These are phyloP conservation scores for Phytophthora fragariae DNA, from an alignment of 352 stramenopile genomes.

Conservation along the genomic window DNA sequence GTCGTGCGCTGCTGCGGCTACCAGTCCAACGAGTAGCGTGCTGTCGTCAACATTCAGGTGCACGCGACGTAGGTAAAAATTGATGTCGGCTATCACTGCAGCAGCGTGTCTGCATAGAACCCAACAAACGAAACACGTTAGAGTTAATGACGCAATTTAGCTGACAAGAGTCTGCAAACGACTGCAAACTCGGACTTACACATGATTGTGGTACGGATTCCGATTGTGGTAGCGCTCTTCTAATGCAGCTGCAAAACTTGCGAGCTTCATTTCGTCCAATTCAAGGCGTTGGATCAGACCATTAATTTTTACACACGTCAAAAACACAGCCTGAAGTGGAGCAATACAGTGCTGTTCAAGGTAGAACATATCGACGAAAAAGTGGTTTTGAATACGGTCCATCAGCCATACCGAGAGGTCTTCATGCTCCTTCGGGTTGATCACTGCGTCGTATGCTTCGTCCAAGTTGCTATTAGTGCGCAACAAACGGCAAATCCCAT, in stretches of 20 bases:
- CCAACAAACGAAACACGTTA: conserved; percentile 7
- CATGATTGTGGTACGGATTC: conserved; percentile 79
- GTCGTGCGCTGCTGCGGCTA: conserved; percentile 92
- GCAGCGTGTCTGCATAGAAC: conserved; percentile 54
- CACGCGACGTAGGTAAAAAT: conserved; percentile 70
- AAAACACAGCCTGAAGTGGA: conserved; percentile 59
- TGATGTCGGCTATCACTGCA: conserved; percentile 67
- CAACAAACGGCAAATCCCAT: conserved; percentile 32
- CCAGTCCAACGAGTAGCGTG: conserved; percentile 69
- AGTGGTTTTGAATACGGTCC: conserved; percentile 61
- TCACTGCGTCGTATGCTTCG: conserved; percentile 6
- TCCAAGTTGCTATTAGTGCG: conserved; percentile 16
- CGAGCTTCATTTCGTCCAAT: conserved; percentile 57
- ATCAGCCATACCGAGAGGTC: conserved; percentile 61
- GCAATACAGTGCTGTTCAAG: conserved; percentile 53
- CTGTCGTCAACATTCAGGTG: conserved; percentile 65
- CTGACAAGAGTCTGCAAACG: conserved; percentile 32
- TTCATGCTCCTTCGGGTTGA: conserved; percentile 20
- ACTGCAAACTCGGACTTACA: conserved; percentile 42
- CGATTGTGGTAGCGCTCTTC: conserved; percentile 69
- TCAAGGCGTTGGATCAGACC: conserved; percentile 50
- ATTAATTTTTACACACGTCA: conserved; percentile 69
- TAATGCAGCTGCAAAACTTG: conserved; percentile 55
- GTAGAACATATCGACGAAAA: conserved; percentile 74
- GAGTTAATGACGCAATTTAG: neutral